Evolutionary conservation across 1,139 yeast species (phyloP), one percentile per base, ranked within the genome.

Genomic region (Zhuliangozyma blackwelliae): DNA sequence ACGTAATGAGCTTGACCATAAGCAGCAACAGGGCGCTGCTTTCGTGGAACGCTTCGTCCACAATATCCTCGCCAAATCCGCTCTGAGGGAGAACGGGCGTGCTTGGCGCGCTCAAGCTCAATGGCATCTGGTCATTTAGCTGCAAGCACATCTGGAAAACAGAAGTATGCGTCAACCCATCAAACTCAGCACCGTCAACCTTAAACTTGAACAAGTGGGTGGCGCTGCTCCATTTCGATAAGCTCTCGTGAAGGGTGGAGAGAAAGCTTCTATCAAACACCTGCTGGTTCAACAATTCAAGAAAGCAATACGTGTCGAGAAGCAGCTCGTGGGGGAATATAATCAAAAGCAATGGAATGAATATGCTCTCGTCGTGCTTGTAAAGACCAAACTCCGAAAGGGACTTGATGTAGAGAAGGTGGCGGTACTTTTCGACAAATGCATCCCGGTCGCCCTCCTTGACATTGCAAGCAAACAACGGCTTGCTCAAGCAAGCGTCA

Each of bases 51-150:
- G 10, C 7, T 10, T 25, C 11, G 10, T 25, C 11, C 2, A 8
- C 11, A 3, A 5, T 10, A 6, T 25, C 27, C 12, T 10, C 35
- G 10, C 31, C 35, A 23, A 23, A 21, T 5, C 31, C 33, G 7
- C 6, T 19, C 31, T 37, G 45, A 1, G 31, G 32, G 22, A 63
- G 39, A 5, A 68, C 53, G 16, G 75, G 75, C 7, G 75, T 68
- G 1, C 69, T 57, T 5, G 75, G 74, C 7, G 75, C 75, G 12
- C 72, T 64, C 35, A 68, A 54, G 49, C 73, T 66, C 43, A 69
- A 57, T 1, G 75, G 75, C 32, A 67, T 53, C 38, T 57, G 59
- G 49, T 69, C 75, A 46, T 66, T 66, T 27, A 68, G 50, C 42
- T 68, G 74, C 29, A 55, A 43, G 11, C 68, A 39, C 21, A 69